phyloP scores from a whole-genome alignment of 148 eudicot species.

The Suaeda aralocaspica region DNA sequence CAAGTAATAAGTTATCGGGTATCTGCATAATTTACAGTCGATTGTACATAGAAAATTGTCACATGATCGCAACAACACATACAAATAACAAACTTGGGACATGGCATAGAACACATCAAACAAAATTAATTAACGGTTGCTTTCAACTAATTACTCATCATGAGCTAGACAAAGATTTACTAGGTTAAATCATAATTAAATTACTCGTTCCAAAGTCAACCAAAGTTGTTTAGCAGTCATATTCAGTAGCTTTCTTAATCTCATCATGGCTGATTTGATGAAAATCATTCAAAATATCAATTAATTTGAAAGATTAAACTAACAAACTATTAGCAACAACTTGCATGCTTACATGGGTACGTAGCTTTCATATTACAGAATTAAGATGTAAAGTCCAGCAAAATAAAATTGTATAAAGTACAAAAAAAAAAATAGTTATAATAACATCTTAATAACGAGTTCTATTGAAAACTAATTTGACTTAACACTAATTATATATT shows the following conservation, averaged over 20 bases:
- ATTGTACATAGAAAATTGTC: too few relatives aligned
- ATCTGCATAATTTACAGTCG: too few relatives aligned
- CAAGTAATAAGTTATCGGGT: background rate
- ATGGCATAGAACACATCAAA: too few relatives aligned
- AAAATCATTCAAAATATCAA: background rate
- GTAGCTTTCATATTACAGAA: background rate
- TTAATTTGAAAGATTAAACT: slow-evolving; percentile 5
- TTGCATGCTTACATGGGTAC: slow-evolving; percentile 15
- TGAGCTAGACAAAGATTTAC: background rate
- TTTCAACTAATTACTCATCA: background rate
- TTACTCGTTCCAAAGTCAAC: background rate
- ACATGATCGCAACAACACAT: too few relatives aligned
- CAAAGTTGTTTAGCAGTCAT: background rate
- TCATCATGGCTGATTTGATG: background rate
- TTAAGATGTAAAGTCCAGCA: background rate
- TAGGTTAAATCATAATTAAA: background rate
- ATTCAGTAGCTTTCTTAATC: background rate
- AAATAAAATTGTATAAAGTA: too few relatives aligned
- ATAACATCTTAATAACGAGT: too few relatives aligned
- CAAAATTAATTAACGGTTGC: background rate
- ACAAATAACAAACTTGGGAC: too few relatives aligned
- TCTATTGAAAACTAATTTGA: too few relatives aligned
- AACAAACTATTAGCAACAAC: background rate
- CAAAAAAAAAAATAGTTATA: too few relatives aligned
- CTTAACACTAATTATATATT: too few relatives aligned